These are phyloP conservation scores for Uronychia binucleata DNA, from an alignment of 73 alveolate genomes.

Conservation along the genomic window DNA sequence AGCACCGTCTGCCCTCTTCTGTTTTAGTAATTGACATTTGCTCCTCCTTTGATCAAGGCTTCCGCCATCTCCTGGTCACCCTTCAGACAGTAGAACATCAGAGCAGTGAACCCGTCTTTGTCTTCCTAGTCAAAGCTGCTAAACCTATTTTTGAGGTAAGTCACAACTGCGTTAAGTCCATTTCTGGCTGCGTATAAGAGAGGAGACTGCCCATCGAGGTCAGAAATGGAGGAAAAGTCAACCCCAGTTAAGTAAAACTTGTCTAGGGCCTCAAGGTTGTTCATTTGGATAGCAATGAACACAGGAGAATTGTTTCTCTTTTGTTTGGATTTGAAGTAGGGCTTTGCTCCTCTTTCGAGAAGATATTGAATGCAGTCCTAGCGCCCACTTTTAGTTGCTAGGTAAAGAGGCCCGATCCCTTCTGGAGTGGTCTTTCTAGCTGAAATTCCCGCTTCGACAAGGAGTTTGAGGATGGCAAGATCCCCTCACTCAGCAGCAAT, in stretches of 20 bases:
- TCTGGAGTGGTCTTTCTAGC: not conserved
- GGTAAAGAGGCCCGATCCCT: slow-evolving; percentile 54
- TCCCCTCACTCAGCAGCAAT: slow-evolving; percentile 52
- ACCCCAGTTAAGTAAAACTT: slow-evolving; percentile 16
- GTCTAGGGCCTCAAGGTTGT: slow-evolving; percentile 25
- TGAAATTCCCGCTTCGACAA: slow-evolving; percentile 44
- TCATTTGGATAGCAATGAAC: slow-evolving; percentile 8
- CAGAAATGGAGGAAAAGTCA: not conserved
- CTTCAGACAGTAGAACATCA: slow-evolving; percentile 3
- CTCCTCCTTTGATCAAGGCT: not conserved
- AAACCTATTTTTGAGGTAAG: slow-evolving; percentile 6
- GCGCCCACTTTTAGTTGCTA: slow-evolving; percentile 31
- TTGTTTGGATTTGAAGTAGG: not conserved
- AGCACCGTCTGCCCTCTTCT: not conserved
- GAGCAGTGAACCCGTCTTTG: slow-evolving; percentile 45
- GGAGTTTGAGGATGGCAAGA: slow-evolving; percentile 19
- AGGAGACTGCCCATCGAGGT: slow-evolving; percentile 26
- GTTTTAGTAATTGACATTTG: not conserved
- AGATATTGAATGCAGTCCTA: slow-evolving; percentile 12
- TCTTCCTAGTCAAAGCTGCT: slow-evolving; percentile 34
- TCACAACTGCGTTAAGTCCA: slow-evolving; percentile 1
- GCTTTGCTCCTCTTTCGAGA: slow-evolving; percentile 20
- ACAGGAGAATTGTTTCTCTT: slow-evolving; percentile 36
- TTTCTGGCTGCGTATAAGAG: slow-evolving; percentile 18
- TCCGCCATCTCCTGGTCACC: not conserved